Percentiles rank a stretch among this genome's conserved stretches.
These are phyloP conservation scores for Neocucurbitaria cava DNA, from an alignment of 2,329 filamentous ascomycete species.

Conservation along the genomic window DNA sequence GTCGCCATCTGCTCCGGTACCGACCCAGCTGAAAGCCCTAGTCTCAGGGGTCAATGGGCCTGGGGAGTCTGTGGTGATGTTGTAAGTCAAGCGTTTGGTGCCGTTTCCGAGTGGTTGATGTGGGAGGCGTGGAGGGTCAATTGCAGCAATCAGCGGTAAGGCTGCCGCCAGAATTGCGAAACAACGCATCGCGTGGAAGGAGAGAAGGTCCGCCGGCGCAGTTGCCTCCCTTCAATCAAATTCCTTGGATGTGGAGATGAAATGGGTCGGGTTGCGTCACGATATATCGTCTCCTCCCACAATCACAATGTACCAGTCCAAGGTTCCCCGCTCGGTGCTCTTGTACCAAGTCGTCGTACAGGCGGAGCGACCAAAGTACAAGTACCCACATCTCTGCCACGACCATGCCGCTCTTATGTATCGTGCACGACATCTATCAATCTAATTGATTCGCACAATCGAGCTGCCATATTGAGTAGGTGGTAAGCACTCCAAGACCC, in stretches of 20 bases:
- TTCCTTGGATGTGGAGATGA: neutral
- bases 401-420: slow-evolving; percentile 22
- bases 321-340: slow-evolving; percentile 2
- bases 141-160: slow-evolving; percentile 39
- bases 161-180: slow-evolving; percentile 34
- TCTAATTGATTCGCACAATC: slow-evolving; percentile 29
- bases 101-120: slow-evolving; percentile 64
- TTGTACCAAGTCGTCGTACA: slow-evolving; percentile 19
- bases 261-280: neutral
- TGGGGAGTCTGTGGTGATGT: slow-evolving; percentile 61
- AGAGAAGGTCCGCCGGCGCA: neutral
- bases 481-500: slow-evolving; percentile 34
- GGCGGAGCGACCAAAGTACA: slow-evolving; percentile 22
- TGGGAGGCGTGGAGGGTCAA: slow-evolving; percentile 61
- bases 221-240: neutral
- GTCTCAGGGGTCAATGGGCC: slow-evolving; percentile 52
- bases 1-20: slow-evolving; percentile 65
- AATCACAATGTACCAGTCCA: neutral
- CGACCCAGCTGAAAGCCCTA: slow-evolving; percentile 63
- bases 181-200: slow-evolving; percentile 34
- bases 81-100: slow-evolving; percentile 64
- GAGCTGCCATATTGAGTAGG: slow-evolving; percentile 46
- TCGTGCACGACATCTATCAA: slow-evolving; percentile 23
- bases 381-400: slow-evolving; percentile 8
- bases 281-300: slow-evolving; percentile 2